Conservation (phyloP, 441 rosid genomes). For the Pelargonium citronellum region DNA sequence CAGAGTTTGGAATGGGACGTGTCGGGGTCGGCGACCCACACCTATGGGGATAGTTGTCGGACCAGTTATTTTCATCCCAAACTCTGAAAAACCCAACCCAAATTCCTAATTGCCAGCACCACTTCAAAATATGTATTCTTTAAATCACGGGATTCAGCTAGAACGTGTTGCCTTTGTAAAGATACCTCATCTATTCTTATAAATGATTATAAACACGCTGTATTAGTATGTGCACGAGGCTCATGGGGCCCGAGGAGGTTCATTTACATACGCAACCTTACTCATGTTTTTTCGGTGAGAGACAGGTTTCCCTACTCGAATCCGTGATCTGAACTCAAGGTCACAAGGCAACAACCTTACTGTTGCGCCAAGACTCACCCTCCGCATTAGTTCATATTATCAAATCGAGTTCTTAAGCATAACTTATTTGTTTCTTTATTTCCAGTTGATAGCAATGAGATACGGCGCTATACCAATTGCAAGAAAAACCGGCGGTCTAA, state of each 20-base stretch:
- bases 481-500: conserved; percentile 87
- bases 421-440: conserved; percentile 5
- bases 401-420: conserved; percentile 5
- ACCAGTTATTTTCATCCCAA: no score
- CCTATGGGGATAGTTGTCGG: no score
- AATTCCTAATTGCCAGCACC: no score
- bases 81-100: no score
- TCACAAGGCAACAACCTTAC: no score
- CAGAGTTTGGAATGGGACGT: no score
- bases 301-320: no score
- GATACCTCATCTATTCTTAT: neutral
- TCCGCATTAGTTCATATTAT: neutral
- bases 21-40: no score
- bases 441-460: conserved; percentile 91
- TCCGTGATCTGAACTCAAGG: no score
- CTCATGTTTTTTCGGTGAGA: no score
- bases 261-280: neutral
- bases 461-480: conserved; percentile 82
- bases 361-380: neutral
- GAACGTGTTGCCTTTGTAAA: neutral
- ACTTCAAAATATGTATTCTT: neutral
- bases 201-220: neutral
- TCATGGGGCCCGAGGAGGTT: no score
- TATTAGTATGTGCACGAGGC: no score
- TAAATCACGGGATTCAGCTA: neutral